A percentile compares a stretch with the other conserved stretches of the same genome.
These are phyloP conservation scores for Rosa hybrid DNA, from an alignment of 331 rosid species.

Conservation along the genomic window DNA sequence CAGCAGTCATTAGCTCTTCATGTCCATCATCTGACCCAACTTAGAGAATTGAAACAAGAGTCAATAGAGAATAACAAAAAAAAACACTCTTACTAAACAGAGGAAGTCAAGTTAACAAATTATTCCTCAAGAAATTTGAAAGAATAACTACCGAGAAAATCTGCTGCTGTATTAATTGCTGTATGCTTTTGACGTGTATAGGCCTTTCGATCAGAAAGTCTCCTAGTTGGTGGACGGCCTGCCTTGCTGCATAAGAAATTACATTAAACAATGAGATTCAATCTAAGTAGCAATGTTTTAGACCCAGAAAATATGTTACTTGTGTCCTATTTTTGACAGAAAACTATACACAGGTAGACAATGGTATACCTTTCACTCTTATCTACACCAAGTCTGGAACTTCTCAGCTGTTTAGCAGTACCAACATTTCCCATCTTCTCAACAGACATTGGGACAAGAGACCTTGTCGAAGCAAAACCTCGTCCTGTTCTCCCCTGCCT, in stretches of 20 bases:
- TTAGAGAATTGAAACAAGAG: constrained; percentile 42
- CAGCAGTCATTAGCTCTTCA: constrained; percentile 87
- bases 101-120: not conserved
- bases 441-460: constrained; percentile 56
- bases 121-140: constrained; percentile 6
- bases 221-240: constrained; percentile 95
- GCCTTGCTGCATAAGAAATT: constrained; percentile 71
- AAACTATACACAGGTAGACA: constrained; percentile 20
- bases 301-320: constrained; percentile 1
- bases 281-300: constrained; percentile 25
- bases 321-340: constrained; percentile 15
- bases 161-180: constrained; percentile 59
- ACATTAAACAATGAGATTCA: constrained; percentile 37
- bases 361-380: constrained; percentile 70
- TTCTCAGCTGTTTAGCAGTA: constrained; percentile 88
- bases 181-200: constrained; percentile 84
- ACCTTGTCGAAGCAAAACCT: constrained; percentile 57
- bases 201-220: constrained; percentile 84
- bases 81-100: not conserved
- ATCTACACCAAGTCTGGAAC: constrained; percentile 70
- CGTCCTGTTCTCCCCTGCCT: constrained; percentile 95
- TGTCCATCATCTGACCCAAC: constrained; percentile 87
- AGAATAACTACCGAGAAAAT: constrained; percentile 62
- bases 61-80: constrained; percentile 29
- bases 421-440: constrained; percentile 73